These are phyloP conservation scores for Saturnispora sekii DNA, from an alignment of 805 yeast genomes.

Conservation along the genomic window DNA sequence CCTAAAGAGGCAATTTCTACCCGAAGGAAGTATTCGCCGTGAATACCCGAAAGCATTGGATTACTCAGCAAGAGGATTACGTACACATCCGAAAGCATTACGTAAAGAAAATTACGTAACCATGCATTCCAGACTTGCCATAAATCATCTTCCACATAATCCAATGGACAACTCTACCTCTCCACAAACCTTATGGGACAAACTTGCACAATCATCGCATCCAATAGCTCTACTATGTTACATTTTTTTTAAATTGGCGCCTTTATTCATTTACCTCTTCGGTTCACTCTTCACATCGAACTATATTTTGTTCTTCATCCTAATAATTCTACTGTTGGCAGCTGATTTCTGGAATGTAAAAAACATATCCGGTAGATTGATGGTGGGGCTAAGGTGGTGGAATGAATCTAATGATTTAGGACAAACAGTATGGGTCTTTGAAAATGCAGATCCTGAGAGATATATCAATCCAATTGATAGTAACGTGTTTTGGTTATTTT, in stretches of 20 bases:
- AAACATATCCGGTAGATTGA: slow-evolving; percentile 78
- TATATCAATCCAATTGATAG: slow-evolving; percentile 87
- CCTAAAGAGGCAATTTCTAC: no score
- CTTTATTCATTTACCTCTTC: slow-evolving; percentile 57
- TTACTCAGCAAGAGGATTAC: no score
- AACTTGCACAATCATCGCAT: slow-evolving; percentile 64
- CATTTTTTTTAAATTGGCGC: slow-evolving; percentile 51
- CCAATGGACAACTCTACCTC: slow-evolving; percentile 7
- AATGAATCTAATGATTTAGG: slow-evolving; percentile 65
- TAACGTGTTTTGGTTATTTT: slow-evolving; percentile 73
- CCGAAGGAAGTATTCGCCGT: no score
- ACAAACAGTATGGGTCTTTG: slow-evolving; percentile 78
- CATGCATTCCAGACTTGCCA: no score
- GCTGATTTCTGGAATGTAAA: slow-evolving; percentile 93
- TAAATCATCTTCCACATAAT: no score
- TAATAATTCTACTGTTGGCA: slow-evolving; percentile 64
- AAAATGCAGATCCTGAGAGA: slow-evolving; percentile 64
- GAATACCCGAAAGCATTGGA: no score
- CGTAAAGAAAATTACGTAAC: no score
- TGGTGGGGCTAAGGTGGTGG: slow-evolving; percentile 97
- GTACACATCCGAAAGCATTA: no score
- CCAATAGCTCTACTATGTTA: slow-evolving; percentile 68
- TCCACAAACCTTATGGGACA: slow-evolving; percentile 31
- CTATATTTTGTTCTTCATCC: slow-evolving; percentile 69
- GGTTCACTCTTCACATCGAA: slow-evolving; percentile 60